phyloP scores from a whole-genome alignment of 805 yeast genomes.

The Candida vartiovaarae region DNA sequence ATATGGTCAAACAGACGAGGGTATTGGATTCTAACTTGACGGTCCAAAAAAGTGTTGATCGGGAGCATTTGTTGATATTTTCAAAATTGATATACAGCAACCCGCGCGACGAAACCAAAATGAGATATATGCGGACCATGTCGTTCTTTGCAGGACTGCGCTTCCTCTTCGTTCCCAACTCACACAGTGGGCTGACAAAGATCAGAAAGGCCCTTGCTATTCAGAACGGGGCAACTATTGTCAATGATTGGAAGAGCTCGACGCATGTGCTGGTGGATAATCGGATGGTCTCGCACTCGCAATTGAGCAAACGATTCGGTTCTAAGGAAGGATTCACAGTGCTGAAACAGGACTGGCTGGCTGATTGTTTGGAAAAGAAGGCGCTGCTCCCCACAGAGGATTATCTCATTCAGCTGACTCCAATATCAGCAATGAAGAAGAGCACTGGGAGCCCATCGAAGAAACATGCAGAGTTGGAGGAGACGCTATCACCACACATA shows the following conservation, averaged over 20 bases:
- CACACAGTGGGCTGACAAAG: conserved; percentile 12
- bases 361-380: conserved; percentile 13
- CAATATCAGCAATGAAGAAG: no score
- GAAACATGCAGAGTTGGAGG: not conserved
- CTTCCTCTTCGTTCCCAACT: conserved; percentile 19
- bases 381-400: conserved; percentile 1
- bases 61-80: no score
- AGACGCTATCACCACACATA: not conserved
- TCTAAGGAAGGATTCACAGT: conserved; percentile 1
- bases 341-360: conserved; percentile 18
- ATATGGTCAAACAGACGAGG: not conserved
- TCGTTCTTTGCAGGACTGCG: conserved; percentile 1
- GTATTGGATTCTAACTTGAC: no score
- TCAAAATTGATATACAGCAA: no score
- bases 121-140: not conserved
- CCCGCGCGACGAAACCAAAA: no score
- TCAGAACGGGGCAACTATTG: conserved; percentile 13
- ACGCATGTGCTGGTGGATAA: conserved; percentile 15
- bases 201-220: conserved; percentile 15
- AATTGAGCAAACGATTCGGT: no score
- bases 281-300: no score
- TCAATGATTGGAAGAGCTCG: conserved; percentile 2
- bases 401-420: conserved; percentile 8
- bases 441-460: not conserved
- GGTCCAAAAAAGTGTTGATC: no score